Conservation (phyloP, 352 stramenopile genomes). For the Phytophthora kernoviae region DNA sequence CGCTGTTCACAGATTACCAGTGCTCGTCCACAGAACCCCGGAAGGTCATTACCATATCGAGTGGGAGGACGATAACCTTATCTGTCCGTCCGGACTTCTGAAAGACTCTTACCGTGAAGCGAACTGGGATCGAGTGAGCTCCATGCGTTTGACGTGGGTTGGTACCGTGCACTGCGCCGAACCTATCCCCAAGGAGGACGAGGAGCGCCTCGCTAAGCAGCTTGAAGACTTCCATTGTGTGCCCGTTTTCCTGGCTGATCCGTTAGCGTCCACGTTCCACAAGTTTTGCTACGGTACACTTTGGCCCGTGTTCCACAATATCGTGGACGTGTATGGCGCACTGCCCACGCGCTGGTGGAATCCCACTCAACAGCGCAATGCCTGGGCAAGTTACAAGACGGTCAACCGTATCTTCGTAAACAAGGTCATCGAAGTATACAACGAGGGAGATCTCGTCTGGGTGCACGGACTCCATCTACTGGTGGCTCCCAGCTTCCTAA, state of each 20-base stretch:
- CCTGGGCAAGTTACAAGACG: constrained; percentile 95
- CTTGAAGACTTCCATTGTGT: constrained; percentile 95
- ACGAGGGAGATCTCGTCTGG: constrained; percentile 95
- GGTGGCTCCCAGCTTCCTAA: constrained; percentile 97
- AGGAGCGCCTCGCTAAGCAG: constrained; percentile 74
- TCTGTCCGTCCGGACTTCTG: constrained; percentile 81
- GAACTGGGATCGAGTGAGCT: constrained; percentile 73
- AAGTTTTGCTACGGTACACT: constrained; percentile 97
- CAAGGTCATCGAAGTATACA: constrained; percentile 91
- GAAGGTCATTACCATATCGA: constrained; percentile 84
- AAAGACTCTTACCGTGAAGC: constrained; percentile 68
- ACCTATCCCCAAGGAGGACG: constrained; percentile 79
- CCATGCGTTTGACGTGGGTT: constrained; percentile 87
- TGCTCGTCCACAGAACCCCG: constrained; percentile 84
- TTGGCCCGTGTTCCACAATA: constrained; percentile 98
- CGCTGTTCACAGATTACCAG: constrained; percentile 95
- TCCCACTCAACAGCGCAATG: constrained; percentile 79
- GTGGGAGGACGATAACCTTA: constrained; percentile 88
- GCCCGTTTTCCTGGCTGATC: constrained; percentile 94
- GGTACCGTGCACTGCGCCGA: constrained; percentile 82
- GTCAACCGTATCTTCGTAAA: constrained; percentile 98
- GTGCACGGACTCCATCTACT: constrained; percentile 99
- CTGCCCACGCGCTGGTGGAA: constrained; percentile 88
- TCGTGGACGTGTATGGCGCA: constrained; percentile 96
- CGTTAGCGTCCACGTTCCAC: constrained; percentile 88